Evolutionary conservation across 1,284 basidiomycete species (phyloP), one percentile per base, ranked within the genome.

Genomic region (Cutaneotrichosporon mucoides): DNA sequence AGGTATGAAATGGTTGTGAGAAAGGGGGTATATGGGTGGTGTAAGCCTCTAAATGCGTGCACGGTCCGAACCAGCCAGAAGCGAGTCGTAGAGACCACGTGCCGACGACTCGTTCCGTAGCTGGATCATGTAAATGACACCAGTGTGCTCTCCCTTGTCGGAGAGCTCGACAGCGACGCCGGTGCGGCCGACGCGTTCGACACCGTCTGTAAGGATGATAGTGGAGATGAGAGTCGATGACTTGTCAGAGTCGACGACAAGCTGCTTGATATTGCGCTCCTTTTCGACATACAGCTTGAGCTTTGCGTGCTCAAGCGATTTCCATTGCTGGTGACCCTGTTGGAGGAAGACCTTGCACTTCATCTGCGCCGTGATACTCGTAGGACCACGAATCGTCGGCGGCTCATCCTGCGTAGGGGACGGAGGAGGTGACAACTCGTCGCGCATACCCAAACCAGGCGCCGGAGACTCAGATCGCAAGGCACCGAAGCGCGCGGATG

Each of bases 291-390:
- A 99, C 51, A 98, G 81, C 73, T 90, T 93, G 63, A 99, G 82
- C 69, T 87, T 87, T 6, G 90, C 92, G 10, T 88, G 82, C 2
- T 96, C 96, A 43, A 99, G 81, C 2, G 90, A 87, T 81, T 97
- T 99, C 96, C 96, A 99, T 76, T 97, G 92, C 33, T 88, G 88
- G 73, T 98, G 94, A 43, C 90, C 86, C 72, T 96, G 92, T 76
- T 99, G 89, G 56, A 96, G 81, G 81, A 98, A 99, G 38, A 98
- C 87, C 78, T 99, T 98, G 84, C 95, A 98, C 76, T 95, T 94
- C 90, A 96, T 97, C 72, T 92, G 86, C n/a, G 90, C 92, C 4
- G 88, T 85, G 53, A 98, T 81, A 10, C 84, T 81, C 6, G 88
- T 83, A 1, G 90, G 90, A 1, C 87, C 90, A 13, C 82, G 76